phyloP scores from a whole-genome alignment of 1,139 yeast genomes.

The Blastobotrys aristatus region DNA sequence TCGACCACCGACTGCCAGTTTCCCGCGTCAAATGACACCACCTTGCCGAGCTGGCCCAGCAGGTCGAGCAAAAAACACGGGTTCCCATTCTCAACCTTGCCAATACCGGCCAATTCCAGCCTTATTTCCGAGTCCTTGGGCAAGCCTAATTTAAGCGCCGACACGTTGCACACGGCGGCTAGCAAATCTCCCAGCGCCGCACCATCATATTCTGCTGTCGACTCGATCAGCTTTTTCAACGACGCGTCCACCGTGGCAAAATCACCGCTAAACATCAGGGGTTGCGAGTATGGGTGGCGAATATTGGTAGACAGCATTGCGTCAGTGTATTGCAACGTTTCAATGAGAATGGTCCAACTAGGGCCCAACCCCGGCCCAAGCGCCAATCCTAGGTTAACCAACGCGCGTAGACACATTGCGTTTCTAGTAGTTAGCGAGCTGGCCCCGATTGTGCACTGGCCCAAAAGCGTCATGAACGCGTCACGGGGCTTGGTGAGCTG shows the following conservation, averaged over 20 bases:
- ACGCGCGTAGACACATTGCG: conserved; percentile 70
- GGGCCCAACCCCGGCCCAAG: conserved; percentile 63
- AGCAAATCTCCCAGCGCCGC: conserved; percentile 5
- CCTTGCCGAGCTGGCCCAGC: conserved; percentile 43
- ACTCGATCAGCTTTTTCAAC: conserved; percentile 45
- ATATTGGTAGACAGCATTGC: conserved; percentile 33
- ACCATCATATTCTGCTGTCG: conserved; percentile 6
- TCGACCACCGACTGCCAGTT: conserved; percentile 44
- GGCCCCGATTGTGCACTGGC: conserved; percentile 30
- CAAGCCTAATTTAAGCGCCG: conserved; percentile 5
- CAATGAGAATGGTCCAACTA: conserved; percentile 67
- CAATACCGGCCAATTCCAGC: conserved; percentile 17
- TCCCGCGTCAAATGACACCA: conserved; percentile 28
- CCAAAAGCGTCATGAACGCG: conserved; percentile 53
- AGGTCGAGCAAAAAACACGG: conserved; percentile 26
- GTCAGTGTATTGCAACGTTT: conserved; percentile 65
- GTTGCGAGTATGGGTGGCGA: conserved; percentile 34
- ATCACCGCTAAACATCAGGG: conserved; percentile 38
- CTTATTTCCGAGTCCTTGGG: neutral
- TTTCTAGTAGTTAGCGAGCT: conserved; percentile 39
- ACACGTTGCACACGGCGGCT: conserved; percentile 7
- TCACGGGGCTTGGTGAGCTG: conserved; percentile 54
- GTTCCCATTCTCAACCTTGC: conserved; percentile 17
- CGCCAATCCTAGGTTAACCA: conserved; percentile 69
- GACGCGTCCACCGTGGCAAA: conserved; percentile 50